Base-by-base conservation (phyloP, 768 basidiomycete genomes). In the Boletus insuetus region DNA sequence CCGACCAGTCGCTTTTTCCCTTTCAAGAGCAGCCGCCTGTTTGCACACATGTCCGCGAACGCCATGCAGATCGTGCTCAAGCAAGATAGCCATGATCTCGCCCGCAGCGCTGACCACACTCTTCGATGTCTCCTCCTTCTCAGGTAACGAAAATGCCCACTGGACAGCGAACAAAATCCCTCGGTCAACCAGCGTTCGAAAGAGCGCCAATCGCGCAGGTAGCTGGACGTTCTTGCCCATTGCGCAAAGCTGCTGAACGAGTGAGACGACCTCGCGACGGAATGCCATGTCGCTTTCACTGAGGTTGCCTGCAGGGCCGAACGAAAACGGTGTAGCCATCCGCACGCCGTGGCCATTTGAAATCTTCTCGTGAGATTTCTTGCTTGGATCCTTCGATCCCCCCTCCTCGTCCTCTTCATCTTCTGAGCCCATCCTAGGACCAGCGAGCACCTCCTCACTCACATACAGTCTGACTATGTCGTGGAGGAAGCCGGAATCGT, bases 181-280 rank as follows among this genome's bases (percentile, higher is more conserved):
- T 7, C 89, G 83, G 58, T 97, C 94, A 48, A 95, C 84, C 22
- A 98, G 81, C 9, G 85, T 79, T 46, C 93, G 86, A 74, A 96
- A 98, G 11, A 98, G 82, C 3, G 83, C 76, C 69, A 95, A 79
- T 37, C 97, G 89, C 16, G 88, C 82, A 16, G 89, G 87, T 17
- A 97, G 79, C 68, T 98, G 96, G 10, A 98, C 88, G 66, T 94
- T 94, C 80, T 98, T 99, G 55, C 91, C 94, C 91, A 99, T 95
- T 53, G 87, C 79, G 65, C 91, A 91, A 10, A 98, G 82, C 61
- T 98, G 94, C 64, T 97, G 94, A 44, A 99, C 78, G 58, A 99
- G 86, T 42, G 88, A 73, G 45, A 98, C 82, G 26, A 94, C 89
- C 62, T 95, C 89, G 34, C 83, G 82, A 58, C 86, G 83, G 35